Evolutionary conservation across 2,329 filamentous ascomycete species (phyloP).

Genomic region (Fusarium robinianum): DNA sequence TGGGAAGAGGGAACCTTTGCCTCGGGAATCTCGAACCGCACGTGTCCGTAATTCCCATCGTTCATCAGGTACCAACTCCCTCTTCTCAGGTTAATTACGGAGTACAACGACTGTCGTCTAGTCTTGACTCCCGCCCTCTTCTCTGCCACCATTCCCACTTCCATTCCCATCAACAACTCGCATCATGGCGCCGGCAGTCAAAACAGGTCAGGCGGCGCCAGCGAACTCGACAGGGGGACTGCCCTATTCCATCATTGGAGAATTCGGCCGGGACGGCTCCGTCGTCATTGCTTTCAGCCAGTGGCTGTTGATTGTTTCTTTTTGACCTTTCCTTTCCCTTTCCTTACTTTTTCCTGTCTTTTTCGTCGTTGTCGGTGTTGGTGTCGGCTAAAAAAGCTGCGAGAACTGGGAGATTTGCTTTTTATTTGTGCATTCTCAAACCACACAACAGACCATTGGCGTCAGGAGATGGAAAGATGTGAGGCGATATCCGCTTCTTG

Average conservation of each 20-base stretch:
- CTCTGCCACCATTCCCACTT: constrained; percentile 4
- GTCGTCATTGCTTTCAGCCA: constrained; percentile 24
- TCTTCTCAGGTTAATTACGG: too few relatives aligned
- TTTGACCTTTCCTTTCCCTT: constrained; percentile 6
- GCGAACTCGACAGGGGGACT: constrained; percentile 17
- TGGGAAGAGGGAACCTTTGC: too few relatives aligned
- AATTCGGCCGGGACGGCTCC: constrained; percentile 16
- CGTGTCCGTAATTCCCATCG: too few relatives aligned
- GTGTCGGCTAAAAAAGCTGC: too few relatives aligned
- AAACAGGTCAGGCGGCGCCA: constrained; percentile 24
- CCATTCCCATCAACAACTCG: too few relatives aligned
- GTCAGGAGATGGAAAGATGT: too few relatives aligned
- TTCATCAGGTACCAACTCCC: too few relatives aligned
- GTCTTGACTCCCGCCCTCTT: not conserved
- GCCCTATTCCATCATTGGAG: constrained; percentile 23
- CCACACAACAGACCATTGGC: constrained; percentile 7
- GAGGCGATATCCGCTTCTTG: too few relatives aligned
- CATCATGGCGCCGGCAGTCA: constrained; percentile 32
- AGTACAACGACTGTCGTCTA: too few relatives aligned
- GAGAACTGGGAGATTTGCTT: too few relatives aligned
- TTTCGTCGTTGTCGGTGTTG: not conserved
- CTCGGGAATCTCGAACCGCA: too few relatives aligned
- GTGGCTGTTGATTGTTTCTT: constrained; percentile 6
- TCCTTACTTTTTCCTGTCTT: constrained; percentile 1
- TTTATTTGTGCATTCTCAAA: not conserved